Conservation (phyloP, 2,329 filamentous ascomycete genomes). For the Bipolaris bicolor region DNA sequence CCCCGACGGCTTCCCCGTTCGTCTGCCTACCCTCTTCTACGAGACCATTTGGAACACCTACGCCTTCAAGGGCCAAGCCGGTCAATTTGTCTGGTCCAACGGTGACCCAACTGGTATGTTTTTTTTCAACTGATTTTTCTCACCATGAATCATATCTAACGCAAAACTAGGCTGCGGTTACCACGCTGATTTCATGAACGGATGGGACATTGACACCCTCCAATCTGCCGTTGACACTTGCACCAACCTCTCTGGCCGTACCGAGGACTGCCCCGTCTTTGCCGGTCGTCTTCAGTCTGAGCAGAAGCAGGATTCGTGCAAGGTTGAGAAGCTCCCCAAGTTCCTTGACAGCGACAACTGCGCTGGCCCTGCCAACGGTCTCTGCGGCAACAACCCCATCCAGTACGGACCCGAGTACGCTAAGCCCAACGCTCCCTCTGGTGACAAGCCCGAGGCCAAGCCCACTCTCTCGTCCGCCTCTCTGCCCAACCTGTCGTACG, state of each 20-base stretch:
- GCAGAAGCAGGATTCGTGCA: conserved; percentile 63
- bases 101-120: conserved; percentile 74
- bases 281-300: conserved; percentile 61
- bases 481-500: conserved; percentile 46
- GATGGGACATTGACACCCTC: conserved; percentile 71
- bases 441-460: conserved; percentile 23
- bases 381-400: conserved; percentile 70
- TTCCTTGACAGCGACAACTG: conserved; percentile 66
- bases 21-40: conserved; percentile 65
- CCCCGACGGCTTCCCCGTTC: conserved; percentile 60
- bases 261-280: conserved; percentile 79
- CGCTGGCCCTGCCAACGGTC: conserved; percentile 58
- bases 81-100: conserved; percentile 70
- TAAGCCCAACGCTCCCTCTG: conserved; percentile 29
- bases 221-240: conserved; percentile 74
- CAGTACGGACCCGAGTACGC: conserved; percentile 55
- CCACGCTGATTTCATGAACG: conserved; percentile 74
- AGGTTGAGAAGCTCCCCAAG: conserved; percentile 63
- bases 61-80: conserved; percentile 57
- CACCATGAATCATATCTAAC: conserved; percentile 19
- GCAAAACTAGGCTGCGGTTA: conserved; percentile 65
- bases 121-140: conserved; percentile 42
- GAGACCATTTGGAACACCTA: conserved; percentile 64
- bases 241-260: conserved; percentile 71
- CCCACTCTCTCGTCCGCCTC: conserved; percentile 26